A percentile compares a stretch with the other conserved stretches of the same genome.
Evolutionary conservation across 2,329 filamentous ascomycete species (phyloP).

Genomic region (Neonectria faginata): DNA sequence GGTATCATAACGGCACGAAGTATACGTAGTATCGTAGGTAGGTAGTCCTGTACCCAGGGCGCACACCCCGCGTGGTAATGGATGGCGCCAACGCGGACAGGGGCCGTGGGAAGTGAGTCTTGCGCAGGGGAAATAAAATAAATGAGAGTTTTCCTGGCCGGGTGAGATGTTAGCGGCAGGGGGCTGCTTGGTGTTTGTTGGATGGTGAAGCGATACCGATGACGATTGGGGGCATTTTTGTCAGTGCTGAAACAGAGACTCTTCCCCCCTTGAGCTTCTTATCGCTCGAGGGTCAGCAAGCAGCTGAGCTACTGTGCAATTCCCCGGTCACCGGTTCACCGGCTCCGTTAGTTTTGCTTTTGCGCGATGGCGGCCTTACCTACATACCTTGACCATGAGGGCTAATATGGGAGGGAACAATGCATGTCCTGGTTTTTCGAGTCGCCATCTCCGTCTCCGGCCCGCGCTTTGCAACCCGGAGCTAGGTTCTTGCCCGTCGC

Average conservation of each 20-base stretch:
- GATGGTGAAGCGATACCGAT: conserved; percentile 3
- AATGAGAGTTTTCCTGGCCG: neutral
- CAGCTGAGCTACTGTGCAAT: neutral
- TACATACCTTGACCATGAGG: neutral
- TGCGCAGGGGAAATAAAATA: conserved; percentile 23
- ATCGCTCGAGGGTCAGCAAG: neutral
- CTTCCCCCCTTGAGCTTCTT: neutral
- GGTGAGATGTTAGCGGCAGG: neutral
- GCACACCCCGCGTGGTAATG: conserved; percentile 11
- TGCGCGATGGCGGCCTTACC: neutral
- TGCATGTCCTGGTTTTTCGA: conserved; percentile 19
- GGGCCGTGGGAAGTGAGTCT: conserved; percentile 9
- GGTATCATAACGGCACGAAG: neutral
- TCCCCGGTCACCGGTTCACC: conserved; percentile 20
- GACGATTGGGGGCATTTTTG: neutral
- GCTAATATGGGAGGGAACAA: neutral
- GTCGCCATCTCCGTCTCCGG: conserved; percentile 13
- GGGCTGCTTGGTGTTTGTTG: neutral
- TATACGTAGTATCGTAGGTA: neutral
- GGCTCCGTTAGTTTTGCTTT: neutral
- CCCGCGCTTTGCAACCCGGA: conserved; percentile 8
- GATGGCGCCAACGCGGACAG: conserved; percentile 9
- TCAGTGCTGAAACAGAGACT: neutral
- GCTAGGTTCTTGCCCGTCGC: neutral
- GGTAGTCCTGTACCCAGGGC: neutral